Percentiles rank a stretch among this genome's conserved stretches.
Conservation (phyloP, 495 filamentous ascomycete genomes). For the Aspergillus wentii region DNA sequence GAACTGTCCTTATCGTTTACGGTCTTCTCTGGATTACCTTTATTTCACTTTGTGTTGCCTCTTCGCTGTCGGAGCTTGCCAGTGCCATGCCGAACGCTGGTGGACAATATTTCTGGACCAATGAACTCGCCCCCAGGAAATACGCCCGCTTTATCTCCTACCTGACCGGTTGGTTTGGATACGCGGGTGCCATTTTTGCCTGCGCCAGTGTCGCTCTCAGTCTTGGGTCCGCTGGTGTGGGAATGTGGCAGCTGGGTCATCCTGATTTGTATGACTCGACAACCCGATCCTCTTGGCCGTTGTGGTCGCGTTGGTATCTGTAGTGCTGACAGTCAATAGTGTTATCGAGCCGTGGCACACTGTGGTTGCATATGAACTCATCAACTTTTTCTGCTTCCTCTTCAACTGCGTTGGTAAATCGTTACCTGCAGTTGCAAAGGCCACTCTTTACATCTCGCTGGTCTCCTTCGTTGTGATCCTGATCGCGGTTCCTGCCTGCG, state of each 20-base stretch:
- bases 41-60: conserved; percentile 50
- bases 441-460: conserved; percentile 48
- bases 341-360: conserved; percentile 52
- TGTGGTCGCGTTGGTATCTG: no score
- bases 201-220: conserved; percentile 53
- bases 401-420: conserved; percentile 56
- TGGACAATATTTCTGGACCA: conserved; percentile 62
- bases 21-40: conserved; percentile 52
- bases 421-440: conserved; percentile 44
- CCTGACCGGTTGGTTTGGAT: conserved; percentile 54
- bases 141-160: conserved; percentile 50
- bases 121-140: conserved; percentile 50
- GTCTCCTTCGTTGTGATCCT: conserved; percentile 50
- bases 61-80: conserved; percentile 53
- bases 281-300: not conserved
- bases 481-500: conserved; percentile 49
- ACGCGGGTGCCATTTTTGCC: conserved; percentile 54
- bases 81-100: conserved; percentile 57
- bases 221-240: conserved; percentile 46
- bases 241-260: conserved; percentile 55
- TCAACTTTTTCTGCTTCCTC: conserved; percentile 52
- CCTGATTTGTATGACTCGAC: conserved; percentile 45
- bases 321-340: conserved; percentile 20
- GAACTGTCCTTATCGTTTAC: conserved; percentile 56
- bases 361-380: conserved; percentile 45